Percentiles rank a stretch among this genome's conserved stretches.
Evolutionary conservation across 441 rosid species (phyloP).

Genomic region (Erodium texanum): DNA sequence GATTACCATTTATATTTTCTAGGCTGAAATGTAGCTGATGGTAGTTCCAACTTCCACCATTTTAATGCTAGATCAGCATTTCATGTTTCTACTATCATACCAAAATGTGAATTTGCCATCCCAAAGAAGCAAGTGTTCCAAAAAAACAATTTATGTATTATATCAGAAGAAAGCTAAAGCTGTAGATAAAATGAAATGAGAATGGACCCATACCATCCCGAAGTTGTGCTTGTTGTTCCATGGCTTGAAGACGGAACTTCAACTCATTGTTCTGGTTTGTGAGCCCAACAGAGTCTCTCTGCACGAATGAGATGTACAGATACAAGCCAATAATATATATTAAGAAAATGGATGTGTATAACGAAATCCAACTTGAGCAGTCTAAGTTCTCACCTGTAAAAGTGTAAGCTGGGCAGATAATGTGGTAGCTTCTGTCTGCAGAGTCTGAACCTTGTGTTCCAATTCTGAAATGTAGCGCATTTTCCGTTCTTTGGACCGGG

Average conservation of each 20-base stretch:
- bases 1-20: background rate
- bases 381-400: conserved; percentile 49
- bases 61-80: background rate
- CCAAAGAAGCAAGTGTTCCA: too few relatives aligned
- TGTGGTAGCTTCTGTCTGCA: conserved; percentile 94
- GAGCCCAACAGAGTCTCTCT: conserved; percentile 90
- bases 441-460: conserved; percentile 96
- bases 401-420: conserved; percentile 92
- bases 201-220: conserved; percentile 56
- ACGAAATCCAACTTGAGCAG: conserved; percentile 1
- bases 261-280: conserved; percentile 85
- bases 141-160: too few relatives aligned
- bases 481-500: conserved; percentile 93
- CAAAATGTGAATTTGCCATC: too few relatives aligned
- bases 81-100: too few relatives aligned
- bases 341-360: conserved; percentile 3
- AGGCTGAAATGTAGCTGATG: background rate
- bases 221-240: conserved; percentile 93
- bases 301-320: conserved; percentile 10
- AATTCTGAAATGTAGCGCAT: conserved; percentile 82
- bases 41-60: background rate
- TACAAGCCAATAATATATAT: conserved; percentile 2
- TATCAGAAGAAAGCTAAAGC: background rate
- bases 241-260: conserved; percentile 92
- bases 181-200: background rate